Percentiles rank a stretch among this genome's conserved stretches.
These are phyloP conservation scores for Quambalaria eucalypti DNA, from an alignment of 1,284 basidiomycete species.

Conservation along the genomic window DNA sequence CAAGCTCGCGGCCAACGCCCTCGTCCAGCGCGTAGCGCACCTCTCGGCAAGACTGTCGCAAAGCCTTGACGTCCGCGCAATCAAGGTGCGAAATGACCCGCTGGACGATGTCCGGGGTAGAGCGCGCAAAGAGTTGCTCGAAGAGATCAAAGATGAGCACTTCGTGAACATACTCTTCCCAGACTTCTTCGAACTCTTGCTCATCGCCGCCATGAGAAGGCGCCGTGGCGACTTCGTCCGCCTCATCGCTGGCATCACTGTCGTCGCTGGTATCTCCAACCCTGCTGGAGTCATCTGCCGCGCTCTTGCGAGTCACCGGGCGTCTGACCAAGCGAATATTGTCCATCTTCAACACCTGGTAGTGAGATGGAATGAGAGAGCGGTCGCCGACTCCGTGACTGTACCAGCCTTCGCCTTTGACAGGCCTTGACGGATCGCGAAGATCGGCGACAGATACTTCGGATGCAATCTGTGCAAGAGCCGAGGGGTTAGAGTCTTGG, in stretches of 20 bases:
- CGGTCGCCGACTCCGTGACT: conserved; percentile 29
- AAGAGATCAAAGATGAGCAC: conserved; percentile 25
- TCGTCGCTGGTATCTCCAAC: not conserved
- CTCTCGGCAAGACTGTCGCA: conserved; percentile 29
- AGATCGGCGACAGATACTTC: not conserved
- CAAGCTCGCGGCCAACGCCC: conserved; percentile 20
- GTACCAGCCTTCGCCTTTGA: conserved; percentile 20
- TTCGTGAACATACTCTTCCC: not conserved
- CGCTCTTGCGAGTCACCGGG: not conserved
- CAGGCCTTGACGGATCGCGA: not conserved
- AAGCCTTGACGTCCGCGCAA: conserved; percentile 33
- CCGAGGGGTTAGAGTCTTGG: not conserved
- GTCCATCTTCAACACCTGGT: conserved; percentile 10
- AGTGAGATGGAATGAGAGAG: conserved; percentile 15
- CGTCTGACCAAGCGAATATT: not conserved
- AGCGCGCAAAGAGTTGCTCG: conserved; percentile 30
- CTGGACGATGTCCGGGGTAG: conserved; percentile 26
- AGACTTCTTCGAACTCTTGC: not conserved
- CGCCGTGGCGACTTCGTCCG: too few relatives aligned
- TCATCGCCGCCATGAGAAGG: not conserved
- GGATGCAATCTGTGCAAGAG: not conserved
- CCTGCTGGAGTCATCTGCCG: not conserved
- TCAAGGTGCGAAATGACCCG: conserved; percentile 29
- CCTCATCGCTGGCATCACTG: not conserved
- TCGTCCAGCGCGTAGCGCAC: conserved; percentile 25